phyloP scores from a whole-genome alignment of 139 green algal species.

The Chlamydomonas schloesseri region DNA sequence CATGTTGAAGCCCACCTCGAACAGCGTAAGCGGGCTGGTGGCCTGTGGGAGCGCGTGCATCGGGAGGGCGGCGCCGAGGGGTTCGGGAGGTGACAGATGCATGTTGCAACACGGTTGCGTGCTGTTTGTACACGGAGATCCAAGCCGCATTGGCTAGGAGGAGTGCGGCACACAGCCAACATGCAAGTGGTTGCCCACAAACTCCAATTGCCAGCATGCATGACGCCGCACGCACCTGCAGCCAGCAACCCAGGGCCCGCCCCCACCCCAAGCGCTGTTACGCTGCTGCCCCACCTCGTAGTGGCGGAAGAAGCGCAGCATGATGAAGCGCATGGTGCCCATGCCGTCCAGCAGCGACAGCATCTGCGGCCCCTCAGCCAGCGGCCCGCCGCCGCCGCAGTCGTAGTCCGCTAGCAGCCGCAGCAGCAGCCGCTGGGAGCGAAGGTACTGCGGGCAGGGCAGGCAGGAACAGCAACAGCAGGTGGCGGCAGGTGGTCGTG shows the following conservation, averaged over 20 bases:
- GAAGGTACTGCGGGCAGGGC: neutral
- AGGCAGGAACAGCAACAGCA: too few relatives aligned
- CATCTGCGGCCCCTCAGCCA: slow-evolving; percentile 19
- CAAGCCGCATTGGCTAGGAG: too few relatives aligned
- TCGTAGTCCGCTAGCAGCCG: slow-evolving; percentile 60
- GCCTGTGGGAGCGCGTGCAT: neutral
- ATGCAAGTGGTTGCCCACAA: too few relatives aligned
- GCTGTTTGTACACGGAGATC: too few relatives aligned
- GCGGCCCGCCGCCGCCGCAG: neutral
- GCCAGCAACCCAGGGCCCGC: too few relatives aligned
- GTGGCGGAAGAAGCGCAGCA: slow-evolving; percentile 65
- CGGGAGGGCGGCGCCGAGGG: neutral
- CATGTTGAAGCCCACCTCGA: slow-evolving; percentile 69
- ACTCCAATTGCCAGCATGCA: too few relatives aligned
- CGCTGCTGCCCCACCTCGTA: too few relatives aligned
- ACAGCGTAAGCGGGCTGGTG: slow-evolving; percentile 42
- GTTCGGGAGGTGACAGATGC: neutral
- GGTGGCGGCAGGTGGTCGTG: too few relatives aligned
- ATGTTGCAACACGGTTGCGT: too few relatives aligned
- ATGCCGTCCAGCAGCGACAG: slow-evolving; percentile 50
- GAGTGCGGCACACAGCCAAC: too few relatives aligned
- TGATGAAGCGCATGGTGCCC: slow-evolving; percentile 57
- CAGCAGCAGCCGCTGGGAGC: slow-evolving; percentile 44
- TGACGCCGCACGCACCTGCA: too few relatives aligned
- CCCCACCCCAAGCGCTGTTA: too few relatives aligned